Percentiles rank a stretch among this genome's conserved stretches.
These are phyloP conservation scores for Rhodotorula sp. DNA, from an alignment of 1,284 basidiomycete genomes.

Conservation along the genomic window DNA sequence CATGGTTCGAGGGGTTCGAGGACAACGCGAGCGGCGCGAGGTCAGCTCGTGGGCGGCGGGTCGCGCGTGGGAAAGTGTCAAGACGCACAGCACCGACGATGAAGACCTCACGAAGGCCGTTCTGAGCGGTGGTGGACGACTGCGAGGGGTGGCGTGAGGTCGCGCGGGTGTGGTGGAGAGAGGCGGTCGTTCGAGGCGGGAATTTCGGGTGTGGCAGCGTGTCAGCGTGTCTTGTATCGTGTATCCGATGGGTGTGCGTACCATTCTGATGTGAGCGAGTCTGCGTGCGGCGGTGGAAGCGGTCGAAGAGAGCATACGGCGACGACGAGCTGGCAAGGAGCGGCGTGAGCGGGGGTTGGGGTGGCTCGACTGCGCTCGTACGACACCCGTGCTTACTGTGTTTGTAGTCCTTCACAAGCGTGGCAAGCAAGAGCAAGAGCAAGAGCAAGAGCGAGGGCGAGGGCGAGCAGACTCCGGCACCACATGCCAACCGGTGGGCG, in stretches of 20 bases:
- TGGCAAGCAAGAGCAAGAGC: no score
- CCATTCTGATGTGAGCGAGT: constrained; percentile 37
- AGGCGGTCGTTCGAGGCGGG: background rate
- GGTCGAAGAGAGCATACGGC: constrained; percentile 3
- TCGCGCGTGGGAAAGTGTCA: background rate
- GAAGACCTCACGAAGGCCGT: constrained; percentile 63
- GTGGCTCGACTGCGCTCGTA: no score
- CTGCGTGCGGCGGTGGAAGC: constrained; percentile 18
- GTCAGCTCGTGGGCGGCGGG: background rate
- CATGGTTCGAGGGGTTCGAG: background rate
- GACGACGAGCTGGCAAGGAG: background rate
- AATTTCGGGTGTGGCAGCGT: background rate
- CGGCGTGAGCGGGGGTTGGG: background rate
- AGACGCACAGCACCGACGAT: constrained; percentile 74
- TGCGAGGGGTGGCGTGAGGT: background rate
- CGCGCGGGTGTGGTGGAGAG: background rate
- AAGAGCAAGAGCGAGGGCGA: no score
- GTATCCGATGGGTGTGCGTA: background rate
- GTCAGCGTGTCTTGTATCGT: no score
- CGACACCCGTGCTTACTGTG: no score
- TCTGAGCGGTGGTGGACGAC: constrained; percentile 25
- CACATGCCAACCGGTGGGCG: no score
- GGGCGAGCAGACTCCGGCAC: no score
- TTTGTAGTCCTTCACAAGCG: no score
- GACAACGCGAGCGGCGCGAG: background rate